Conservation (phyloP, 2,329 filamentous ascomycete genomes). For the Colletotrichum lindemuthianum region DNA sequence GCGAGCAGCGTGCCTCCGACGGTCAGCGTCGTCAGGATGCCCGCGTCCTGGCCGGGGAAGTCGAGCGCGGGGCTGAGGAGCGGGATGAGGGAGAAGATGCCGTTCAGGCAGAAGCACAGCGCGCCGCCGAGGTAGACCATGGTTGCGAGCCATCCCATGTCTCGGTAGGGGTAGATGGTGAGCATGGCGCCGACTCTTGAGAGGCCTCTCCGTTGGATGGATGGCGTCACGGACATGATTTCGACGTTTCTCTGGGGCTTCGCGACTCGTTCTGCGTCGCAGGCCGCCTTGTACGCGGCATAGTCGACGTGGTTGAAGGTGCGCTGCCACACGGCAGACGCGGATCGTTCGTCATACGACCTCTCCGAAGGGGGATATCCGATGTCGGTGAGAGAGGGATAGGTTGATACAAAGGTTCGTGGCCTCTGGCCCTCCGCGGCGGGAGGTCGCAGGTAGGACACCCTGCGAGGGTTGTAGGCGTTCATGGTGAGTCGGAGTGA, state of each 20-base stretch:
- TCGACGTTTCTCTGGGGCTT: constrained; percentile 23
- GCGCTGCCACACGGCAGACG: constrained; percentile 28
- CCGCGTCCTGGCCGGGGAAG: constrained; percentile 10
- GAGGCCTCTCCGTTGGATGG: constrained; percentile 1
- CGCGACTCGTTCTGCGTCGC: constrained; percentile 25
- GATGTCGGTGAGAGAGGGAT: constrained; percentile 31
- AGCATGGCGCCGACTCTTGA: constrained; percentile 26
- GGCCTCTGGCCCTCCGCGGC: constrained; percentile 7
- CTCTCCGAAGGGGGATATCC: constrained; percentile 24
- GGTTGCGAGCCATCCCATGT: constrained; percentile 33
- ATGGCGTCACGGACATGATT: constrained; percentile 5
- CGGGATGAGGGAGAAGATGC: constrained; percentile 25
- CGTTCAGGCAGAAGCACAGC: constrained; percentile 19
- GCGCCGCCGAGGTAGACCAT: constrained; percentile 21
- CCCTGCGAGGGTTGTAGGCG: constrained; percentile 34
- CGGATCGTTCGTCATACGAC: constrained; percentile 17
- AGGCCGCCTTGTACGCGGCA: constrained; percentile 31
- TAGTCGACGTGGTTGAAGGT: constrained; percentile 33
- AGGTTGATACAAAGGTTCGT: constrained; percentile 14
- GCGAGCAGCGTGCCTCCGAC: constrained; percentile 21
- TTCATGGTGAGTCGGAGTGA: constrained; percentile 31
- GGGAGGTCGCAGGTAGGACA: constrained; percentile 27
- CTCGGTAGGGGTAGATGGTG: constrained; percentile 30
- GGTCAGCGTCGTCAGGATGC: constrained; percentile 3
- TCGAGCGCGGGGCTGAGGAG: constrained; percentile 1